Evolutionary conservation across 2,329 filamentous ascomycete genomes (phyloP).

Genomic region (Xylaria sp.): DNA sequence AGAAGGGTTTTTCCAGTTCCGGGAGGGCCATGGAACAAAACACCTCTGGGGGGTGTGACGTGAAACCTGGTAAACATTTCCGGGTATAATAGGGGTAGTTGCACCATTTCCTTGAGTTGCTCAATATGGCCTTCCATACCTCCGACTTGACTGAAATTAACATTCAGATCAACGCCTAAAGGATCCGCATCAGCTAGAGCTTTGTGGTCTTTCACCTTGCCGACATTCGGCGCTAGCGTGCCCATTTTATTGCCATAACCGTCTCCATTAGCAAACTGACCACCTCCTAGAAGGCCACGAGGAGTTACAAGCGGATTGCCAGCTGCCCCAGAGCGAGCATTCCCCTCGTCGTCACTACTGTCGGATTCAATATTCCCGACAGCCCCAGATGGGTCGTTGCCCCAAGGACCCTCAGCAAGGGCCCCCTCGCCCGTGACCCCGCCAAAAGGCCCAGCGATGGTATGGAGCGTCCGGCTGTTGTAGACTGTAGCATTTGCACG

Average conservation of each 20-base stretch:
- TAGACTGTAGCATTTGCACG: slow-evolving; percentile 66
- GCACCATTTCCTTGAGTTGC: slow-evolving; percentile 98
- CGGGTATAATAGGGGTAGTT: slow-evolving; percentile 90
- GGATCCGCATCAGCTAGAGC: slow-evolving; percentile 93
- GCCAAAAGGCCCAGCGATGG: slow-evolving; percentile 92
- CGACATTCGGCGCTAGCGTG: slow-evolving; percentile 77
- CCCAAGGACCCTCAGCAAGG: slow-evolving; percentile 79
- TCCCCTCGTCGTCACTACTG: slow-evolving; percentile 93
- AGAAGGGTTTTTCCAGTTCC: slow-evolving; percentile 98
- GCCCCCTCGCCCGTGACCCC: slow-evolving; percentile 80
- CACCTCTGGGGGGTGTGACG: slow-evolving; percentile 92
- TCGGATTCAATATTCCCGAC: slow-evolving; percentile 88
- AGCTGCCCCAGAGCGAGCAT: slow-evolving; percentile 66
- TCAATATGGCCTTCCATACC: slow-evolving; percentile 94
- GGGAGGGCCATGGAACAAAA: slow-evolving; percentile 95
- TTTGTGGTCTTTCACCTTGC: slow-evolving; percentile 93
- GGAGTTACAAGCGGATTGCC: slow-evolving; percentile 68
- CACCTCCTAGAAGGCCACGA: slow-evolving; percentile 59
- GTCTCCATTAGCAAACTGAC: slow-evolving; percentile 54
- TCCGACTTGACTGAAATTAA: slow-evolving; percentile 94
- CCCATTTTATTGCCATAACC: slow-evolving; percentile 53
- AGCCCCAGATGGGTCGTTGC: slow-evolving; percentile 65
- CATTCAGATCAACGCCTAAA: slow-evolving; percentile 88
- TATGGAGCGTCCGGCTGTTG: slow-evolving; percentile 86
- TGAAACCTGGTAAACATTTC: slow-evolving; percentile 93